Evolutionary conservation across 768 basidiomycete species (phyloP).

Genomic region (Sutorius australiensis): DNA sequence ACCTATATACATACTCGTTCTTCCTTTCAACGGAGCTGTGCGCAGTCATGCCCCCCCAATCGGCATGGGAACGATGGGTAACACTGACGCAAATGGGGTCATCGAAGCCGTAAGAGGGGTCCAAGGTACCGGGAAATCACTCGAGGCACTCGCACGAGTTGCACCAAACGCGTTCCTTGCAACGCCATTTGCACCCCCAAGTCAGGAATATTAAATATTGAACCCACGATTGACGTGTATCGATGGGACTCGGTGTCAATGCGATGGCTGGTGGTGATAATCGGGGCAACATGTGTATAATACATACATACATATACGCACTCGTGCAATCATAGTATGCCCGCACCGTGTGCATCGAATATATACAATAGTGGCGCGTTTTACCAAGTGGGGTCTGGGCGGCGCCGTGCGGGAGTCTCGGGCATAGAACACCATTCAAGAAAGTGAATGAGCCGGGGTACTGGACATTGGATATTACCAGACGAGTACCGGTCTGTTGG

Average conservation of each 20-base stretch:
- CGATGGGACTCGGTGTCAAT: not conserved
- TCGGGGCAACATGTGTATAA: not conserved
- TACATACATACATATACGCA: too few relatives aligned
- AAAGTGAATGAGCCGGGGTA: too few relatives aligned
- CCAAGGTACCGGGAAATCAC: not conserved
- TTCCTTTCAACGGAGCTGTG: not conserved
- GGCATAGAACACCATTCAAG: too few relatives aligned
- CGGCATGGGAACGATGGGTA: constrained; percentile 1
- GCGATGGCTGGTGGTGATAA: not conserved
- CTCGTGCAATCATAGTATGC: too few relatives aligned
- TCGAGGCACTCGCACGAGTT: not conserved
- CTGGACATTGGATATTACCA: too few relatives aligned
- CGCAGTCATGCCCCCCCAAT: not conserved
- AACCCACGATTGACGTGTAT: not conserved
- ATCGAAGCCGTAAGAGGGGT: not conserved
- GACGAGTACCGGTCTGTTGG: too few relatives aligned
- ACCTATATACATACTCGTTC: not conserved
- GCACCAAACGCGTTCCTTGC: not conserved
- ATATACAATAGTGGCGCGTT: too few relatives aligned
- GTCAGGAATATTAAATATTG: not conserved
- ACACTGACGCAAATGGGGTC: not conserved
- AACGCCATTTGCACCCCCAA: not conserved
- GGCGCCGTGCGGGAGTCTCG: too few relatives aligned
- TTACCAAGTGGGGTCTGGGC: too few relatives aligned
- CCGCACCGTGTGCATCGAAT: too few relatives aligned